Percentiles rank a stretch among this genome's conserved stretches.
Conservation (phyloP, 805 yeast species). For the Isabelozyma pseudorhagii region DNA sequence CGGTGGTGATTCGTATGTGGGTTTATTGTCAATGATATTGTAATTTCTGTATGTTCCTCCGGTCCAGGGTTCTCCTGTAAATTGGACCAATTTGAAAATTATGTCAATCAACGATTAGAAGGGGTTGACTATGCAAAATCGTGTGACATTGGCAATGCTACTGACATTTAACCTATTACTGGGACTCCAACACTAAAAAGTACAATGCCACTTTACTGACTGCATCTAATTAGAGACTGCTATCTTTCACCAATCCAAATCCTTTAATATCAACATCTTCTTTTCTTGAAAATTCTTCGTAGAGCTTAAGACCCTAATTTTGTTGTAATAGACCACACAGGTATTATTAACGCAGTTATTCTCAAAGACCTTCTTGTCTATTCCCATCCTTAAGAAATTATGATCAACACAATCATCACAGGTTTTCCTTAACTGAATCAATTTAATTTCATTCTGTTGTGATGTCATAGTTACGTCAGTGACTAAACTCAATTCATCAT, state of each 20-base stretch:
- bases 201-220: conserved; percentile 11
- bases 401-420: conserved; percentile 20
- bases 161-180: conserved; percentile 19
- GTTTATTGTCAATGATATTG: conserved; percentile 9
- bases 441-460: conserved; percentile 18
- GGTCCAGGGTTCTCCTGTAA: conserved; percentile 12
- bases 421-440: conserved; percentile 5
- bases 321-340: conserved; percentile 59
- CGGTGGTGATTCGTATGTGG: conserved; percentile 9
- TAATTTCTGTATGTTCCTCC: conserved; percentile 7
- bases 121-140: conserved; percentile 19
- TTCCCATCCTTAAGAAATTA: conserved; percentile 12
- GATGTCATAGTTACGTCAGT: conserved; percentile 10
- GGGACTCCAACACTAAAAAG: conserved; percentile 18
- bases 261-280: conserved; percentile 3
- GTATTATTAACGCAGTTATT: conserved; percentile 56
- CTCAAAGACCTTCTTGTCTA: conserved; percentile 5
- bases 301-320: conserved; percentile 39
- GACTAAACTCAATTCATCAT: conserved; percentile 33
- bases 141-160: conserved; percentile 10
- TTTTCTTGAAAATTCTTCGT: conserved; percentile 8
- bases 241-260: conserved; percentile 7
- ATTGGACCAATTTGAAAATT: conserved; percentile 14
- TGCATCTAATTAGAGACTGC: neutral
- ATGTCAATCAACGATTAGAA: conserved; percentile 24